These are phyloP conservation scores for Fermentozyma sake DNA, from an alignment of 1,139 yeast species.

Conservation along the genomic window DNA sequence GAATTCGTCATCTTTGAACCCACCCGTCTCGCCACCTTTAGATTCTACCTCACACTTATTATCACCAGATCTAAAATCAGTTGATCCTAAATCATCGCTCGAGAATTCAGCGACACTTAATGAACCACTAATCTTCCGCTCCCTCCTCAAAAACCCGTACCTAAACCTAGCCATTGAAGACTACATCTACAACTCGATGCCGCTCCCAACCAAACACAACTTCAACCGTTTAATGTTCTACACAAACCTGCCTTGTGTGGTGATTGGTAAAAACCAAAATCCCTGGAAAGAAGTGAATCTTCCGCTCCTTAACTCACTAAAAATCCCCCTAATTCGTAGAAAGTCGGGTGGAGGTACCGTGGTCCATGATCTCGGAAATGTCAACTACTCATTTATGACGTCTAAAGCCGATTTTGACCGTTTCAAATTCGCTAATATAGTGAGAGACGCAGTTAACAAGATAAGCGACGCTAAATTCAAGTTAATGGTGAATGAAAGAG, in stretches of 20 bases:
- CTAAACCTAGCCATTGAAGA: constrained; percentile 81
- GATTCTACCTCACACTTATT: neutral
- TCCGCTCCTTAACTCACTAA: constrained; percentile 46
- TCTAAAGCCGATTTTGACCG: constrained; percentile 65
- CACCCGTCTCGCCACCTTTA: neutral
- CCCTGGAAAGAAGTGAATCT: constrained; percentile 87
- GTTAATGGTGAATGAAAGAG: constrained; percentile 59
- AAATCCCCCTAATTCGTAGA: constrained; percentile 73
- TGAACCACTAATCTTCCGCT: constrained; percentile 37
- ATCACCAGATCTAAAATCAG: neutral
- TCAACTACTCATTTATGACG: constrained; percentile 80
- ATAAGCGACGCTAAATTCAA: constrained; percentile 17
- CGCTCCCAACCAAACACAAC: constrained; percentile 21
- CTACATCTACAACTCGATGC: constrained; percentile 64
- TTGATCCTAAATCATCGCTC: too few relatives aligned
- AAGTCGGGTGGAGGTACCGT: constrained; percentile 96
- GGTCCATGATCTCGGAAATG: constrained; percentile 90
- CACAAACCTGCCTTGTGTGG: constrained; percentile 78
- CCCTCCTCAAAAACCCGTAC: constrained; percentile 58
- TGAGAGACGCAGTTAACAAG: constrained; percentile 49
- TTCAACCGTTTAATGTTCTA: constrained; percentile 65
- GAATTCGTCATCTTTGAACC: too few relatives aligned
- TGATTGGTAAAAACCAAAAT: constrained; percentile 93
- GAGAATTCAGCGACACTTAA: too few relatives aligned
- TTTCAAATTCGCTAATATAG: constrained; percentile 51